Evolutionary conservation across 768 basidiomycete species (phyloP), one percentile per base, ranked within the genome.

Genomic region (Pholiota molesta): DNA sequence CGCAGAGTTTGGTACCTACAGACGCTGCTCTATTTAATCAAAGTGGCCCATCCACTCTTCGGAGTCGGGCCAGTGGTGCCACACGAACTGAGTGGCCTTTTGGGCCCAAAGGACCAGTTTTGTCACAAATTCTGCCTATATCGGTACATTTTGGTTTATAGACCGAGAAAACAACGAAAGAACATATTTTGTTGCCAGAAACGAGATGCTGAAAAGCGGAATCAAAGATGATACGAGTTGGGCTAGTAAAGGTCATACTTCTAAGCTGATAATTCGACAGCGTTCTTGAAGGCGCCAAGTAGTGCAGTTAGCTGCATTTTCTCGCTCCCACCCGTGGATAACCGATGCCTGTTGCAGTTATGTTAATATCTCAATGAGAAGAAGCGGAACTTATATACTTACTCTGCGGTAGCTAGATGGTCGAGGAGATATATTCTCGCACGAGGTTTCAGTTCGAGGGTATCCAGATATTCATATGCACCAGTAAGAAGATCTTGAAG

Each of bases 341-440:
- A 76, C 49, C 97, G 87, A 73, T 98, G 89, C 73, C 97, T 99
- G 51, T 21, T 14, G 31, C 31, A 19, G 21, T 37, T 53, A 14
- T 16, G 39, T 55, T 54, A 49, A 2, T 52, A 28, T 40, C 59
- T 14, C 31, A 9, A 26, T 47, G 49, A 39, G 16, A 47, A 21
- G 39, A 17, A 37, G 14, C 13, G 14, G 49, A 40, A 33, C 40
- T 19, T 42, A 44, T 44, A 8, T 45, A 81, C 93, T 72, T 73
- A 98, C 96, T 99, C 97, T 57, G 87, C 91, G n/a, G 90, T 91
- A n/a, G 96, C 95, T 21, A 99, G 75, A 65, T 95, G 88, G 71
- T 99, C 97, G 21, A 99, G 77, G 8, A 99, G 81, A 70, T 97
- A 99, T 35, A 96, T 86, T 51, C 94, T 81, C n/a, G 92, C 91